Conservation (phyloP, 2,329 filamentous ascomycete species). For the Claviceps lovelessii region DNA sequence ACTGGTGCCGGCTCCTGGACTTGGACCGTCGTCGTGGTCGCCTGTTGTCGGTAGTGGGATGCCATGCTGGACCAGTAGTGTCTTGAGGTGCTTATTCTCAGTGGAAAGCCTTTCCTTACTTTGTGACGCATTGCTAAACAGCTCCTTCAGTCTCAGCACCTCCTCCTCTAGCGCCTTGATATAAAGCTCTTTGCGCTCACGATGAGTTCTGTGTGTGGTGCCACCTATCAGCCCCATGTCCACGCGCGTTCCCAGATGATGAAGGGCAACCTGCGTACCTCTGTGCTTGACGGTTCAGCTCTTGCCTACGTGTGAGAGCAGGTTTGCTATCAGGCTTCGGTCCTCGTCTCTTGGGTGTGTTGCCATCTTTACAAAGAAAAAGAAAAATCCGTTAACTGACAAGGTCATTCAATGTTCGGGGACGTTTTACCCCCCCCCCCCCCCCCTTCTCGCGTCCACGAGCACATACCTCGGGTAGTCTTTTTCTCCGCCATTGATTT, state of each 20-base stretch:
- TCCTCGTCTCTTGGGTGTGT: slow-evolving; percentile 74
- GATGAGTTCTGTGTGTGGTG: slow-evolving; percentile 57
- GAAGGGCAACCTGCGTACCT: slow-evolving; percentile 43
- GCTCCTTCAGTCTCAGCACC: slow-evolving; percentile 74
- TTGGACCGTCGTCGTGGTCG: slow-evolving; percentile 27
- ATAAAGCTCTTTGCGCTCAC: slow-evolving; percentile 91
- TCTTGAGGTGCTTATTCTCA: slow-evolving; percentile 64
- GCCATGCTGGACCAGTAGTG: slow-evolving; percentile 39
- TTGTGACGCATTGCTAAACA: slow-evolving; percentile 57
- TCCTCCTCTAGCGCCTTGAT: slow-evolving; percentile 90
- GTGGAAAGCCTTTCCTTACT: slow-evolving; percentile 63
- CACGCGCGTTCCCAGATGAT: not conserved
- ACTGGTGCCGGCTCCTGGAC: slow-evolving; percentile 38
- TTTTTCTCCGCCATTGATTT: slow-evolving; percentile 60
- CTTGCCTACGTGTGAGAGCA: slow-evolving; percentile 78
- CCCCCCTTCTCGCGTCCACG: not conserved
- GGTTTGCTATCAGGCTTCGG: slow-evolving; percentile 96
- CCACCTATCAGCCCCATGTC: not conserved
- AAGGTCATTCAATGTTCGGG: not conserved
- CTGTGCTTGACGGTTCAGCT: slow-evolving; percentile 90
- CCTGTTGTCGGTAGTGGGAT: slow-evolving; percentile 21
- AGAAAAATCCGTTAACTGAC: slow-evolving; percentile 2
- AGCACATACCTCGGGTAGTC: slow-evolving; percentile 51
- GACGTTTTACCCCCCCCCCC: no score
- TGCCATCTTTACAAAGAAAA: slow-evolving; percentile 46